Evolutionary conservation across 495 filamentous ascomycete genomes (phyloP), one percentile per base, ranked within the genome.

Genomic region (Aspergillus funiculosus): DNA sequence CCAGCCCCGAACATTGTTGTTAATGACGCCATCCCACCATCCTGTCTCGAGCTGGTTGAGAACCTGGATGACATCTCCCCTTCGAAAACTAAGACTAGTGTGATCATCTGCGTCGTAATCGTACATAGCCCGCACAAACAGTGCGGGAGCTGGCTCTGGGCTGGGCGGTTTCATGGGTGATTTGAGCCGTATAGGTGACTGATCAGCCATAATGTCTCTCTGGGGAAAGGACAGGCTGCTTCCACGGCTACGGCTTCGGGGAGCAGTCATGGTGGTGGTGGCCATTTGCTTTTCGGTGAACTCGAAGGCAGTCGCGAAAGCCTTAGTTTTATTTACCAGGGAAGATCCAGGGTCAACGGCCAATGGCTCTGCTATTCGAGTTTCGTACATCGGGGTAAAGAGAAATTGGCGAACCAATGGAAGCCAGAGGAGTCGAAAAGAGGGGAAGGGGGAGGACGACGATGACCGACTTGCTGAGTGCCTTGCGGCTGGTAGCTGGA

Each of bases 1-100:
- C 92, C 92, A 98, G 43, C 92, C 92, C 52, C 92, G 81, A 46
- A 91, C 81, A 34, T 85, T 89, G 49, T 68, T 62, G 43, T 70
- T 62, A 59, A 97, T 91, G 28, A 97, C 87, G 7, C 92, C 92
- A 68, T 98, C 92, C 92, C 92, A 98, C 92, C 92, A 98, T 6
- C 92, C 92, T 51, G 89, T 97, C 57, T 96, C 94, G 30, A 98
- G 74, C 64, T 95, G 90, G 45, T 94, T 98, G 47, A 98, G 85
- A 54, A 98, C 92, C 69, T 96, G 89, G 48, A 98, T 97, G 46
- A 95, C 81, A 60, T 97, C 92, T 50, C 94, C 94, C 56, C 91
- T 83, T 48, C 81, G 86, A 62, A 98, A 97, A 68, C 90, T 96
- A 56, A 98, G 71, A 68, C 90, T 96, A 28, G 92, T 96, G 53